Conservation (phyloP, 208 protist genomes). For the Acanthamoeba rhysodes region DNA sequence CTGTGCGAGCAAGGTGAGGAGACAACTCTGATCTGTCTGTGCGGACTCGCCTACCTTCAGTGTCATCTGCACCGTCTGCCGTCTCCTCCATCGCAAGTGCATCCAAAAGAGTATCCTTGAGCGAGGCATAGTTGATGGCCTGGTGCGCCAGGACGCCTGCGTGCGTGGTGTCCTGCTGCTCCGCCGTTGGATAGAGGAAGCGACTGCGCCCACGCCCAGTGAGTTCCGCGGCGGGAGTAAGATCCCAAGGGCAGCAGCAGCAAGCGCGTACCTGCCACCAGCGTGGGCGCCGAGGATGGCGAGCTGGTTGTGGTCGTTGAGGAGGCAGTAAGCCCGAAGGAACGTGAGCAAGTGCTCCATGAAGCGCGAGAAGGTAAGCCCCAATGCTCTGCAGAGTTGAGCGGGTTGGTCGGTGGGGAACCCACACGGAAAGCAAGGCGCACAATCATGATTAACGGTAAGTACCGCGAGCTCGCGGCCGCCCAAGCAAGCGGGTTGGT, state of each 20-base stretch:
- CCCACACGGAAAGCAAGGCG: neutral
- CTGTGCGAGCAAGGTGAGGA: neutral
- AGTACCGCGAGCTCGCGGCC: neutral
- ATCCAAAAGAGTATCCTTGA: neutral
- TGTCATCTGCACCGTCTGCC: neutral
- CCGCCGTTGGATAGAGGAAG: slow-evolving; percentile 1
- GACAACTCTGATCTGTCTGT: too few species aligned
- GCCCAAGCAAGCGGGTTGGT: slow-evolving; percentile 36
- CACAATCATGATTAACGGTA: too few species aligned
- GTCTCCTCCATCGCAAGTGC: neutral
- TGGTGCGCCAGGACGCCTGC: neutral
- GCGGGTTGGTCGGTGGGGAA: neutral
- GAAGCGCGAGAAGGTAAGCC: neutral
- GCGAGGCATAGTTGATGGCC: neutral
- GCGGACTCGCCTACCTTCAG: neutral
- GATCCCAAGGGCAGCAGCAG: neutral
- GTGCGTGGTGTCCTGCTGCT: neutral
- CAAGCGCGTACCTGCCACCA: neutral
- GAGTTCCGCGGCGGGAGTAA: neutral
- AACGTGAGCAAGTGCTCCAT: slow-evolving; percentile 15
- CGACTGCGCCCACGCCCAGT: neutral
- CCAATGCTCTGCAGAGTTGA: neutral
- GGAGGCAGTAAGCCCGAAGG: slow-evolving; percentile 20
- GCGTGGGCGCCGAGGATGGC: slow-evolving; percentile 2
- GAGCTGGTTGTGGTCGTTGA: slow-evolving; percentile 52